Evolutionary conservation across 108 stramenopile species (phyloP).

Genomic region (Skeletonema tropicum): DNA sequence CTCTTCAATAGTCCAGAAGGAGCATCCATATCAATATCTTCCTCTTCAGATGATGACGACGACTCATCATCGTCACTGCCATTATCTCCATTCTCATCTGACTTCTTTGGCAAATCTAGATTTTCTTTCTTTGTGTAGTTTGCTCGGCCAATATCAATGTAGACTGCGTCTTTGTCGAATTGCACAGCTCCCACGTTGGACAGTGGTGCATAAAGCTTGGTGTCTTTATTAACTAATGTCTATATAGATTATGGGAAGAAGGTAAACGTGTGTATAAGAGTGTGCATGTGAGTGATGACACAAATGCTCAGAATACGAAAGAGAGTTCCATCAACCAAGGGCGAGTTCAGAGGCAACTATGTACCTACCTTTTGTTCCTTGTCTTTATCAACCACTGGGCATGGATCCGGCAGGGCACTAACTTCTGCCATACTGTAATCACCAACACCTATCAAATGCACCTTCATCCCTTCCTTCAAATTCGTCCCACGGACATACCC

Average conservation of each 20-base stretch:
- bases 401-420: constrained; percentile 80
- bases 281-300: neutral
- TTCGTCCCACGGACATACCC: constrained; percentile 97
- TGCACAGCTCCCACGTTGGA: constrained; percentile 92
- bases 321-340: neutral
- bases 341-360: neutral
- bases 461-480: constrained; percentile 84
- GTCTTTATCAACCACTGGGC: constrained; percentile 81
- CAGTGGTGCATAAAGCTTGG: constrained; percentile 93
- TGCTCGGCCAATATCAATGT: constrained; percentile 93
- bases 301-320: neutral
- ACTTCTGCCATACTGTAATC: constrained; percentile 88
- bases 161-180: constrained; percentile 96
- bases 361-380: constrained; percentile 57
- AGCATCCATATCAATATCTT: constrained; percentile 48
- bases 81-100: constrained; percentile 19
- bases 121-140: constrained; percentile 90
- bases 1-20: constrained; percentile 81
- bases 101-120: constrained; percentile 48
- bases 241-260: constrained; percentile 10
- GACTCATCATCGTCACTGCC: constrained; percentile 35
- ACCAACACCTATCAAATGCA: constrained; percentile 96
- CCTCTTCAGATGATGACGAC: constrained; percentile 26
- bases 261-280: neutral
- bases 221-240: constrained; percentile 89